phyloP scores from a whole-genome alignment of 1,284 basidiomycete species.

The Uromyces viciae-fabae region DNA sequence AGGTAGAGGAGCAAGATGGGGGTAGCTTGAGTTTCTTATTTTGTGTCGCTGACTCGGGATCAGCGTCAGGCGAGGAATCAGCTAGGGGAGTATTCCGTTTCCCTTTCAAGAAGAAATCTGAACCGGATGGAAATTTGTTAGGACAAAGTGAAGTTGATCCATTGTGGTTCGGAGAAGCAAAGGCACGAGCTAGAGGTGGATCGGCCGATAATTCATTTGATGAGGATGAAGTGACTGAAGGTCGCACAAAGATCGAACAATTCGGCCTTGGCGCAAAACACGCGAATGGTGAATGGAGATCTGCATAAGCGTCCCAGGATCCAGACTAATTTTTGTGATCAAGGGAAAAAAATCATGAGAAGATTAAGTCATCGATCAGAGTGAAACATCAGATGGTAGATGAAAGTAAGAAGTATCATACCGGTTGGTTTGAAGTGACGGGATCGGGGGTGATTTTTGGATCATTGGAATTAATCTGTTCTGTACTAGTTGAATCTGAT shows the following conservation, averaged over 20 bases:
- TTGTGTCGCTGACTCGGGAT: constrained; percentile 14
- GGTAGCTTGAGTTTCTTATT: constrained; percentile 36
- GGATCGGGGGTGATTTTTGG: too few relatives aligned
- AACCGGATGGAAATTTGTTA: constrained; percentile 33
- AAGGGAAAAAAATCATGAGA: neutral
- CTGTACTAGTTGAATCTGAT: too few relatives aligned
- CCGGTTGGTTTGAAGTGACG: too few relatives aligned
- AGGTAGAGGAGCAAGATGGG: neutral
- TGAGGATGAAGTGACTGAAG: neutral
- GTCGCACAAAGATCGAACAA: neutral
- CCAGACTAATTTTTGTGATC: too few relatives aligned
- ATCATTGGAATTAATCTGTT: too few relatives aligned
- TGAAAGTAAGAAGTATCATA: too few relatives aligned
- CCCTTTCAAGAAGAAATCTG: constrained; percentile 43
- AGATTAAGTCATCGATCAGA: neutral
- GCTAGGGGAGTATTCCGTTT: constrained; percentile 33
- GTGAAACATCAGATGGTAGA: too few relatives aligned
- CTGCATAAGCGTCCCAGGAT: constrained; percentile 31
- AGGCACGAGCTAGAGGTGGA: constrained; percentile 3
- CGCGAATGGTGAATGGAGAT: constrained; percentile 30
- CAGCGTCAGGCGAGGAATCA: neutral
- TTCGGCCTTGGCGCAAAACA: constrained; percentile 26
- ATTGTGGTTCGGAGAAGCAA: neutral
- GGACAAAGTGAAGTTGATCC: neutral
- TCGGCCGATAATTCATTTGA: neutral